A percentile compares a stretch with the other conserved stretches of the same genome.
These are phyloP conservation scores for Wickerhamomyces silvicola DNA, from an alignment of 805 yeast species.

Conservation along the genomic window DNA sequence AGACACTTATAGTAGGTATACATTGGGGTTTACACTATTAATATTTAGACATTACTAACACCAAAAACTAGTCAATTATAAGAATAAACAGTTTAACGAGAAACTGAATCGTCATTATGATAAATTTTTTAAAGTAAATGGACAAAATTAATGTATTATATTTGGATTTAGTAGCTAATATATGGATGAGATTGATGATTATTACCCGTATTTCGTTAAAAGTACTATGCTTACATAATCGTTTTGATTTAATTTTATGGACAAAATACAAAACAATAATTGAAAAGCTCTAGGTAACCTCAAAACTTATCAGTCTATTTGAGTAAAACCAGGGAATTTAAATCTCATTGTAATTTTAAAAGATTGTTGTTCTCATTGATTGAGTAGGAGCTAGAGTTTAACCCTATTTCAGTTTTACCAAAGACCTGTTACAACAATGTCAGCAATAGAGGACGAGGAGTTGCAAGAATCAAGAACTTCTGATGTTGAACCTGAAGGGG, in stretches of 20 bases:
- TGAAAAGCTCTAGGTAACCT: too few relatives aligned
- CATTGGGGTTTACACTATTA: neutral
- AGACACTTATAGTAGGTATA: conserved; percentile 25
- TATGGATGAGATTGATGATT: too few relatives aligned
- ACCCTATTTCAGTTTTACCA: neutral
- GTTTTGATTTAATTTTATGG: neutral
- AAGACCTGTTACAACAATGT: conserved; percentile 6
- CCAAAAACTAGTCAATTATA: conserved; percentile 43
- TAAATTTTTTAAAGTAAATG: conserved; percentile 25
- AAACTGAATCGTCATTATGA: conserved; percentile 57
- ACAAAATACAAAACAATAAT: too few relatives aligned
- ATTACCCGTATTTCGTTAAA: too few relatives aligned
- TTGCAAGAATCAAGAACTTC: conserved; percentile 7
- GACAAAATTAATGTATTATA: too few relatives aligned
- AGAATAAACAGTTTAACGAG: conserved; percentile 67
- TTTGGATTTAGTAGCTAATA: too few relatives aligned
- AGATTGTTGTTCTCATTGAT: too few relatives aligned
- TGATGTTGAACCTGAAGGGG: conserved; percentile 35
- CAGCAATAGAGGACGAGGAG: conserved; percentile 18
- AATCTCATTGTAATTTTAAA: too few relatives aligned
- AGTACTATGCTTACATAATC: too few relatives aligned
- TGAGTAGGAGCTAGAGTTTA: neutral
- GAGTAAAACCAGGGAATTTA: too few relatives aligned
- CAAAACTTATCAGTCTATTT: too few relatives aligned
- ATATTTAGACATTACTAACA: conserved; percentile 24